Percentiles rank a stretch among this genome's conserved stretches.
Evolutionary conservation across 2,329 filamentous ascomycete species (phyloP).

Genomic region (Ophiocordyceps camponoti-saundersi): DNA sequence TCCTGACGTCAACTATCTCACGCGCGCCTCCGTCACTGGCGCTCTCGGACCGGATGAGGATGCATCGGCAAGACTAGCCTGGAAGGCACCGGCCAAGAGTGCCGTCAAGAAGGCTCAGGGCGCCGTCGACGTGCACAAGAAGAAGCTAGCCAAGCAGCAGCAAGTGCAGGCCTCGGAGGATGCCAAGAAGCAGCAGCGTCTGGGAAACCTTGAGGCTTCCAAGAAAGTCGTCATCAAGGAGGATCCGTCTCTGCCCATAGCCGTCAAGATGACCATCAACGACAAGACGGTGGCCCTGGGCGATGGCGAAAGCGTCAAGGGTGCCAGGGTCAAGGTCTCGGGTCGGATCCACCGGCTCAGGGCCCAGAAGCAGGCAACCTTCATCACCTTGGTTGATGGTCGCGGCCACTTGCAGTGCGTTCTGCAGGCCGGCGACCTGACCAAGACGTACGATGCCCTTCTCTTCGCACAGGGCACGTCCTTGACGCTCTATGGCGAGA

Average conservation of each 20-base stretch:
- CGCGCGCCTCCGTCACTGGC: slow-evolving; percentile 49
- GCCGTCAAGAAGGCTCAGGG: slow-evolving; percentile 73
- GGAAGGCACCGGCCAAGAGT: slow-evolving; percentile 71
- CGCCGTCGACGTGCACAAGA: slow-evolving; percentile 59
- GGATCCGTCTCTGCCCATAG: slow-evolving; percentile 54
- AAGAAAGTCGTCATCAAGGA: slow-evolving; percentile 58
- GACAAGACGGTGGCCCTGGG: slow-evolving; percentile 16
- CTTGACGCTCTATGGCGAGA: slow-evolving; percentile 67
- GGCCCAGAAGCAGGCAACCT: slow-evolving; percentile 69
- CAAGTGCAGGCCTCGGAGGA: slow-evolving; percentile 55
- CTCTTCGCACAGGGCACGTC: slow-evolving; percentile 79
- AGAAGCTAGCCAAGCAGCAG: slow-evolving; percentile 35
- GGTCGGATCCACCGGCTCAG: slow-evolving; percentile 71
- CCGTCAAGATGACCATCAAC: slow-evolving; percentile 60
- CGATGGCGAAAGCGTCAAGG: slow-evolving; percentile 33
- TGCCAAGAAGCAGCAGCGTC: slow-evolving; percentile 54
- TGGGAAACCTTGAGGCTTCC: slow-evolving; percentile 50
- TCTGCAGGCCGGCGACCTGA: slow-evolving; percentile 52
- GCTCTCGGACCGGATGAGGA: slow-evolving; percentile 45
- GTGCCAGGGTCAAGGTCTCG: slow-evolving; percentile 60
- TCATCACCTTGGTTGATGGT: slow-evolving; percentile 73
- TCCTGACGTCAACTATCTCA: slow-evolving; percentile 44
- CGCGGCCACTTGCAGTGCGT: slow-evolving; percentile 26
- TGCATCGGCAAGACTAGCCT: slow-evolving; percentile 45
- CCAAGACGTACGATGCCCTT: slow-evolving; percentile 82